phyloP scores from a whole-genome alignment of 495 filamentous ascomycete species.

The Hypoxylon lenormandii region DNA sequence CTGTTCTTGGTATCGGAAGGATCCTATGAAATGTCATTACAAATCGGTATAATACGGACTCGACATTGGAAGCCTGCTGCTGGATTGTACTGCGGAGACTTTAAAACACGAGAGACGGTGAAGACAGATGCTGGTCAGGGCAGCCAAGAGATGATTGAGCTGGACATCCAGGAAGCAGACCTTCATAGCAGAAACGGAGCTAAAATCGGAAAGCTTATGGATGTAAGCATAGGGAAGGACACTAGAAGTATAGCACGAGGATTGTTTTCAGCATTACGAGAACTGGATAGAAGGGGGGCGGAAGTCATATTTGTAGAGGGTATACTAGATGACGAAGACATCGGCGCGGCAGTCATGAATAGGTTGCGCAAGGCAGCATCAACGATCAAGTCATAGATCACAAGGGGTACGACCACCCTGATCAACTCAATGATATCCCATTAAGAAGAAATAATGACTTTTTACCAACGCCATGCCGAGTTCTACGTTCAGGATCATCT shows the following conservation, averaged over 20 bases:
- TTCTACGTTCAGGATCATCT: conserved; percentile 34
- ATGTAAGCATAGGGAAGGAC: conserved; percentile 74
- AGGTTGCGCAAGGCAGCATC: conserved; percentile 87
- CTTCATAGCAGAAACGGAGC: conserved; percentile 42
- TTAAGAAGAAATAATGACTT: conserved; percentile 46
- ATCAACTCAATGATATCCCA: conserved; percentile 37
- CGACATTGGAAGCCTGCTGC: conserved; percentile 55
- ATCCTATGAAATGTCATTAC: too few relatives aligned
- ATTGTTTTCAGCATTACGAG: conserved; percentile 86
- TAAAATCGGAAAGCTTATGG: conserved; percentile 58
- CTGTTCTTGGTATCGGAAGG: too few relatives aligned
- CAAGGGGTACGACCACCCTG: conserved; percentile 15
- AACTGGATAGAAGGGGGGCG: conserved; percentile 80
- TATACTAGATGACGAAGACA: conserved; percentile 80
- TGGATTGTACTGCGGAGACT: conserved; percentile 45
- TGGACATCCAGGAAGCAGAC: conserved; percentile 53
- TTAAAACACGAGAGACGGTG: conserved; percentile 36
- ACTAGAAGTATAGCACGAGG: conserved; percentile 81
- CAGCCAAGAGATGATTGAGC: conserved; percentile 37
- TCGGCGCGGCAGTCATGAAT: conserved; percentile 97
- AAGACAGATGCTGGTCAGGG: conserved; percentile 10
- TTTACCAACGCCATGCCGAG: conserved; percentile 50
- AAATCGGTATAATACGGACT: conserved; percentile 62
- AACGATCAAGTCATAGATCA: conserved; percentile 60
- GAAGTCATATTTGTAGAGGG: conserved; percentile 94